Evolutionary conservation across 2,329 filamentous ascomycete genomes (phyloP), one percentile per base, ranked within the genome.

Genomic region (Curvularia hawaiiensis): DNA sequence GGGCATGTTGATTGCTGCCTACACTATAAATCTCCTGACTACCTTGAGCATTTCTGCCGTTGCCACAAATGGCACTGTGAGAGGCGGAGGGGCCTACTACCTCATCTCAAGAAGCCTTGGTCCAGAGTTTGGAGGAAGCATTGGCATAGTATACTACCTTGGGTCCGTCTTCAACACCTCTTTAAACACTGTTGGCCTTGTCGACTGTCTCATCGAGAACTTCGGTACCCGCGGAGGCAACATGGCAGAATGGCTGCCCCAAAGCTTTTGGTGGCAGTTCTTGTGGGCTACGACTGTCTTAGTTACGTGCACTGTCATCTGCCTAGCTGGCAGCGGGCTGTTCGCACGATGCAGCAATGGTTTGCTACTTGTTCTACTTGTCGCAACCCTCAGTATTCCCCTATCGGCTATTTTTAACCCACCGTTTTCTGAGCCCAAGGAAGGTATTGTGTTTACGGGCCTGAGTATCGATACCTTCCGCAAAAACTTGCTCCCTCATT

Each of bases 81-180:
- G 91, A 66, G 92, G 91, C 14, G 92, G 92, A 14, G 92, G 92
- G 50, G 91, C 92, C 38, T 96, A 96, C 73, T 96, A 94, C 68
- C 80, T 96, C 55, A 96, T 96, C 56, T 96, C 91, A 7, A 85
- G 92, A 60, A 93, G 90, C 44, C 79, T 96, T 3, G 92, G 92
- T 0, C 91, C 92, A 7, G 92, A 96, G 69, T 96, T 96, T 72
- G 92, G 92, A 26, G 92, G 92, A 16, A 92, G 90, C 1, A 96
- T 96, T 62, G 92, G 92, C 2, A 83, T 96, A 24, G 85, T 96
- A 12, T 96, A 96, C 76, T 96, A 95, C 73, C 81, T 96, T n/a
- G 91, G 92, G n/a, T 90, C 91, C 63, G 72, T 75, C 0, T 86
- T 96, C 70, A 96, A 94, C 71, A 92, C 91, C 1, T 90, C 90